phyloP scores from a whole-genome alignment of 2,329 filamentous ascomycete species.

The Xylaria sp. region DNA sequence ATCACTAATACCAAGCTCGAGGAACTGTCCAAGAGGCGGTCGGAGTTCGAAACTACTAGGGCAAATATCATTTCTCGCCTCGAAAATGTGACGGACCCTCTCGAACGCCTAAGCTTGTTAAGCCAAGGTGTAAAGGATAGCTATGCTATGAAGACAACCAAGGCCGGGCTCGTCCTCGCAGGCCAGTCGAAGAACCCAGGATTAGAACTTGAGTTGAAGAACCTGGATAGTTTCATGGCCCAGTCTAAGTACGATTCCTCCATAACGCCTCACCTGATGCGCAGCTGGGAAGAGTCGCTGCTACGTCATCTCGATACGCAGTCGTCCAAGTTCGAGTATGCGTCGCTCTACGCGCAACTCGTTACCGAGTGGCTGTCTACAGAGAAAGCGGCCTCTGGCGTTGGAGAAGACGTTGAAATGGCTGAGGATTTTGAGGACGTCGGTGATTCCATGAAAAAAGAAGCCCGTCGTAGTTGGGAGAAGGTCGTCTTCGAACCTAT shows the following conservation, averaged over 20 bases:
- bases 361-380: slow-evolving; percentile 60
- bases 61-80: slow-evolving; percentile 46
- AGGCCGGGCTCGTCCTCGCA: slow-evolving; percentile 41
- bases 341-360: slow-evolving; percentile 57
- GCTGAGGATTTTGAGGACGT: slow-evolving; percentile 55
- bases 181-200: slow-evolving; percentile 42
- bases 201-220: slow-evolving; percentile 51
- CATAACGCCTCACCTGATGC: slow-evolving; percentile 50
- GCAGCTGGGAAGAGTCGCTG: slow-evolving; percentile 51
- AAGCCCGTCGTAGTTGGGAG: slow-evolving; percentile 57
- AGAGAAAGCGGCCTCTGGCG: slow-evolving; percentile 40
- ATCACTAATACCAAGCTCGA: slow-evolving; percentile 58
- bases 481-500: slow-evolving; percentile 55
- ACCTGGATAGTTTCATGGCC: slow-evolving; percentile 54
- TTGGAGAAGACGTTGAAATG: slow-evolving; percentile 41
- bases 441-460: slow-evolving; percentile 54
- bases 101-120: slow-evolving; percentile 49
- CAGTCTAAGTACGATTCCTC: slow-evolving; percentile 56
- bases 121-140: slow-evolving; percentile 52
- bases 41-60: slow-evolving; percentile 52
- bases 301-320: slow-evolving; percentile 54
- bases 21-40: slow-evolving; percentile 55
- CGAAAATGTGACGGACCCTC: slow-evolving; percentile 40
- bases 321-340: slow-evolving; percentile 56
- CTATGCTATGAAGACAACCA: slow-evolving; percentile 49